phyloP scores from a whole-genome alignment of 78 protist species.

The Dictyostelium firmibasis region DNA sequence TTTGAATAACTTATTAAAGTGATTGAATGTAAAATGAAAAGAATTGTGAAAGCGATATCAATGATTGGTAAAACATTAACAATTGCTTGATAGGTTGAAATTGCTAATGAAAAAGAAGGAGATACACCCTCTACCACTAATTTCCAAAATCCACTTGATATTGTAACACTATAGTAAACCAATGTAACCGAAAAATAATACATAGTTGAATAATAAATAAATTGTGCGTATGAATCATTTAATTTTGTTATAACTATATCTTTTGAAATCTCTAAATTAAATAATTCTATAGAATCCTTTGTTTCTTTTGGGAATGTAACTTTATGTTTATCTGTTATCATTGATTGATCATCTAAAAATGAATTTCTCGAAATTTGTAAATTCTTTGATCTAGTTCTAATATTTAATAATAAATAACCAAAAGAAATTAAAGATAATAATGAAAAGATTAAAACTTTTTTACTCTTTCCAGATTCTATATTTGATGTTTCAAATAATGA shows the following conservation, averaged over 20 bases:
- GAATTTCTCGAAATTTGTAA: background rate
- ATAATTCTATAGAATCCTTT: background rate
- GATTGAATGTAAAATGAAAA: background rate
- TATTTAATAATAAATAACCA: slow-evolving; percentile 20
- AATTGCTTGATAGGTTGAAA: background rate
- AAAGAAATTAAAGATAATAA: slow-evolving; percentile 3
- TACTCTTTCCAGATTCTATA: background rate
- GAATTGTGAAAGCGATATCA: background rate
- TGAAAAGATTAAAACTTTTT: slow-evolving; percentile 7
- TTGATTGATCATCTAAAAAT: background rate
- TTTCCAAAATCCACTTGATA: background rate
- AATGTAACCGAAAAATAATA: background rate
- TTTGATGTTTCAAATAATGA: background rate
- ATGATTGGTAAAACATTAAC: background rate
- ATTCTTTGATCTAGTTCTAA: slow-evolving; percentile 11
- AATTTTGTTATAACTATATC: background rate
- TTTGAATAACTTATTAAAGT: background rate
- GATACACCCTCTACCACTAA: background rate
- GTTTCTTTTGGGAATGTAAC: background rate
- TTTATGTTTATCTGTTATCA: background rate
- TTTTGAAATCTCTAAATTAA: background rate
- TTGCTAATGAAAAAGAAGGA: background rate
- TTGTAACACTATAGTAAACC: background rate
- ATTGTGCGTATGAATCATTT: background rate
- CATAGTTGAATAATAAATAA: background rate